phyloP scores from a whole-genome alignment of 1,139 yeast species.

The Nakaseomyces sp. region DNA sequence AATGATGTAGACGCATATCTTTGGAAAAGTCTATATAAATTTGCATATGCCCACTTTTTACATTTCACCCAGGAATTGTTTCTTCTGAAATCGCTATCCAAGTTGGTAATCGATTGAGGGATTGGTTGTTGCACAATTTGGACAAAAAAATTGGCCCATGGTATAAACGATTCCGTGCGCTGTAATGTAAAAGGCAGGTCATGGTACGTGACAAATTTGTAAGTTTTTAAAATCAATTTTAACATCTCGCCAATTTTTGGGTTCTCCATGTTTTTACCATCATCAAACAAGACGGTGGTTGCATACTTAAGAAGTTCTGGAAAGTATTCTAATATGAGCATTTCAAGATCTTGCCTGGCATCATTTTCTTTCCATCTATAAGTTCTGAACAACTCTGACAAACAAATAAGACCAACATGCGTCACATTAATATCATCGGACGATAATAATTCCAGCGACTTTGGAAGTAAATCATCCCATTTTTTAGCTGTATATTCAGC shows the following conservation, averaged over 20 bases:
- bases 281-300: conserved; percentile 37
- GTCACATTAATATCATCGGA: conserved; percentile 46
- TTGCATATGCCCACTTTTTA: conserved; percentile 87
- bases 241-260: conserved; percentile 61
- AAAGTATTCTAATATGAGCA: conserved; percentile 54
- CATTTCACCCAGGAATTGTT: conserved; percentile 59
- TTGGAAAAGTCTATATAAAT: conserved; percentile 62
- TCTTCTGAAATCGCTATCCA: conserved; percentile 42
- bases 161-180: conserved; percentile 44
- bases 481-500: conserved; percentile 53
- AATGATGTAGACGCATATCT: conserved; percentile 56
- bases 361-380: conserved; percentile 70
- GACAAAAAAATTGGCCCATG: conserved; percentile 77
- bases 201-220: conserved; percentile 72
- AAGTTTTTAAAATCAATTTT: conserved; percentile 65
- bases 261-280: conserved; percentile 34
- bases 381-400: conserved; percentile 64
- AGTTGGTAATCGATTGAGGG: conserved; percentile 41
- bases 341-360: conserved; percentile 50
- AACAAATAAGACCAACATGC: conserved; percentile 68
- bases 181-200: conserved; percentile 71
- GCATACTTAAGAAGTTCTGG: conserved; percentile 66
- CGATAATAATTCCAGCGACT: conserved; percentile 50
- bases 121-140: conserved; percentile 53
- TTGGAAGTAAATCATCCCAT: conserved; percentile 63